phyloP scores from a whole-genome alignment of 306 rosid genomes.

The Pyrus bretschneideri region DNA sequence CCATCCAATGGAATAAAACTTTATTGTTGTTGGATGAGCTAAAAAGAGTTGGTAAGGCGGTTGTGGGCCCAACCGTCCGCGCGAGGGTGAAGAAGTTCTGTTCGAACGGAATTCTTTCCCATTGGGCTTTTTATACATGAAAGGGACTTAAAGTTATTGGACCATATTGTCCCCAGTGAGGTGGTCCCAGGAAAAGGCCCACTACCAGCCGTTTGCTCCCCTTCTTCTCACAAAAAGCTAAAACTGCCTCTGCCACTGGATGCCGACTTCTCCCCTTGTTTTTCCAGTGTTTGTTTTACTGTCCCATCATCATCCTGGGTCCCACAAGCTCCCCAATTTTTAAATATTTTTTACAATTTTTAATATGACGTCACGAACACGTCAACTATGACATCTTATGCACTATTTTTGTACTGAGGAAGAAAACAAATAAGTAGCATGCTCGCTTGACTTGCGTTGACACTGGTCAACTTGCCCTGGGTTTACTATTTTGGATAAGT shows the following conservation, averaged over 20 bases:
- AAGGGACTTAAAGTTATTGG: constrained; percentile 44
- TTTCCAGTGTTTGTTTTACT: not conserved
- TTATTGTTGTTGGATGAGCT: no score
- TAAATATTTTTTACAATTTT: not conserved
- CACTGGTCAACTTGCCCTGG: not conserved
- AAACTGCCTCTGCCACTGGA: constrained; percentile 15
- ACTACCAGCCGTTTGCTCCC: constrained; percentile 17
- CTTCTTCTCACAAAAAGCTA: constrained; percentile 26
- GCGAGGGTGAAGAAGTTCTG: constrained; percentile 31
- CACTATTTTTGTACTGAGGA: not conserved
- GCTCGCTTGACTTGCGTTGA: constrained; percentile 2
- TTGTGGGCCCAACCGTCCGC: constrained; percentile 27
- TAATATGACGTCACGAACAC: constrained; percentile 23
- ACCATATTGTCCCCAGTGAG: constrained; percentile 24
- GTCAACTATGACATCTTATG: constrained; percentile 31
- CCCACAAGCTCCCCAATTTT: constrained; percentile 27
- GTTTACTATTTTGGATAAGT: not conserved
- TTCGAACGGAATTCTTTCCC: constrained; percentile 18
- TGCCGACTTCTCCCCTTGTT: constrained; percentile 24
- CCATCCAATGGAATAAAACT: no score
- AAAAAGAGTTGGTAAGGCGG: constrained; percentile 1
- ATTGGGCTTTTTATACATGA: constrained; percentile 42
- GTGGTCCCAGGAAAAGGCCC: constrained; percentile 45
- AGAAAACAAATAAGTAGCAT: not conserved
- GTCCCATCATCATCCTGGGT: constrained; percentile 24